Conservation (phyloP, 1,139 yeast genomes). For the Taiozyma sp. region DNA sequence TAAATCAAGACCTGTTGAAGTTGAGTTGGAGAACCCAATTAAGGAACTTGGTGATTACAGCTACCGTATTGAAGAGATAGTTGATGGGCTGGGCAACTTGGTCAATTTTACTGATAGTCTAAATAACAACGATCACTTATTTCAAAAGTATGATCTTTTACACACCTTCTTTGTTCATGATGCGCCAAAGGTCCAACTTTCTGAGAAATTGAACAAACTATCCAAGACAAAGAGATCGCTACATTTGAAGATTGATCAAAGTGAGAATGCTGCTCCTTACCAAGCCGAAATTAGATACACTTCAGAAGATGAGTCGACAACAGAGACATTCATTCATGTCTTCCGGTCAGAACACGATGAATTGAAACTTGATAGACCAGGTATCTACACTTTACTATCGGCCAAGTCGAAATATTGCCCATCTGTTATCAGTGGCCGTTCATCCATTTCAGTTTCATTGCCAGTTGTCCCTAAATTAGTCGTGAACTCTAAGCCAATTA, state of each 20-base stretch:
- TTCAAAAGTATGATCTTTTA: conserved; percentile 41
- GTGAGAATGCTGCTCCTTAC: conserved; percentile 37
- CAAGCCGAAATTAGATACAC: conserved; percentile 35
- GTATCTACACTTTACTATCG: conserved; percentile 49
- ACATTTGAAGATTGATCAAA: conserved; percentile 28
- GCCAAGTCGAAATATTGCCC: conserved; percentile 59
- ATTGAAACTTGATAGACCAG: conserved; percentile 48
- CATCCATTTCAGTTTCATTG: conserved; percentile 40
- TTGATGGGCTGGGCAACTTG: conserved; percentile 71
- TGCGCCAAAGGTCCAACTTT: conserved; percentile 45
- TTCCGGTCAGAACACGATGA: conserved; percentile 26
- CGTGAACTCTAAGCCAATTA: conserved; percentile 53
- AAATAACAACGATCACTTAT: conserved; percentile 28
- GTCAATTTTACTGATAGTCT: conserved; percentile 44
- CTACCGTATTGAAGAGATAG: conserved; percentile 60
- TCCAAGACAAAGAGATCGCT: conserved; percentile 39
- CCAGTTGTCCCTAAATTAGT: conserved; percentile 51
- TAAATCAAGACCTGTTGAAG: conserved; percentile 37
- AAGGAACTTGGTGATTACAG: conserved; percentile 53
- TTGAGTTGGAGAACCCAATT: conserved; percentile 43
- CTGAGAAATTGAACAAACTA: conserved; percentile 31
- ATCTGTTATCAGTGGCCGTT: conserved; percentile 48
- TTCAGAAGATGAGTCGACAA: conserved; percentile 27
- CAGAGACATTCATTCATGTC: conserved; percentile 30
- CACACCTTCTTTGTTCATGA: conserved; percentile 59